Evolutionary conservation across 805 yeast genomes (phyloP), one percentile per base, ranked within the genome.

Genomic region (Scheffersomyces amazonensis): DNA sequence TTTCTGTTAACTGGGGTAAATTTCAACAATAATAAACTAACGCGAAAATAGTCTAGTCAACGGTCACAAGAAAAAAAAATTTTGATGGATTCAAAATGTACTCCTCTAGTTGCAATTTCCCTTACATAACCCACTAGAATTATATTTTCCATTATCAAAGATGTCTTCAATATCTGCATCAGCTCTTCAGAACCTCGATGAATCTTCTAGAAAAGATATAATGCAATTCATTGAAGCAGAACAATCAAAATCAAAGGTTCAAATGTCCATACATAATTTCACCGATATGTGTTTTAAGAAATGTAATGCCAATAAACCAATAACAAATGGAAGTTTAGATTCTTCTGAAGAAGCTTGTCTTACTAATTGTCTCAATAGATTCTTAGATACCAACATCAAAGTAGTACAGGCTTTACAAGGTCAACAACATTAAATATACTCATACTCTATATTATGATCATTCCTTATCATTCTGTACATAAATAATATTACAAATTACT

Each of bases 271-370:
- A 43, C 96, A 90, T 60, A 78, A 75, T 53, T 88, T 87, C 75
- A 89, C 96, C 19, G 90, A 88, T 56, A 73, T 83, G 71, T 90
- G 98, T 60, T 90, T 88, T 74, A 86, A 83, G 59, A 85, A 86
- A 64, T 90, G 98, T 62, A 75, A 88, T 36, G 64, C 68, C 34
- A 58, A 63, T 43, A 55, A 39, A 39, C 61, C 70, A 13, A 66
- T 77, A 35, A 64, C 69, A 34, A 62, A 68, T 40, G 75, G 75
- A 21, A 70, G 69, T 33, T 68, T 89, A 47, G 71, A 71, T 45
- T 37, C 64, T 2, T 60, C 60, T 39, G 97, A 90, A 62, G 85
- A 83, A 48, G 62, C 69, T 24, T 90, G 97, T 60, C 66, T 90
- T 56, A 65, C 71, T 42, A 84, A 84, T 67, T 90, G 98, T 62